Conservation (phyloP, 371 early-diverging fungal species). For the Dichotomocladium elegans region DNA sequence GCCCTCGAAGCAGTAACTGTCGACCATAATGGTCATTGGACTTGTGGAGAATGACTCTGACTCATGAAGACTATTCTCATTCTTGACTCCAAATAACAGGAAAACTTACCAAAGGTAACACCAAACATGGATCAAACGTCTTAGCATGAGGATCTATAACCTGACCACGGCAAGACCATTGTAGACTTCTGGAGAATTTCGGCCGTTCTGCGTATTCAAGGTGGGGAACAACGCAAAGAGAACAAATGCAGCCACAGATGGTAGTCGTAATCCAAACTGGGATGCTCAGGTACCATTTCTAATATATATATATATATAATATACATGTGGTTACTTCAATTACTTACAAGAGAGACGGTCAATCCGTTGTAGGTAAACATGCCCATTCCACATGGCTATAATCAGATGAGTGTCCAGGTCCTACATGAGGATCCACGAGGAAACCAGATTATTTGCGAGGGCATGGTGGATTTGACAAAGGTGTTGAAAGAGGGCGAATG, state of each 20-base stretch:
- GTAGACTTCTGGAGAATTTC: conserved; percentile 9
- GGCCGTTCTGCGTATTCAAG: conserved; percentile 39
- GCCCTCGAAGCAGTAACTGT: conserved; percentile 46
- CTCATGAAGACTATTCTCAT: background rate
- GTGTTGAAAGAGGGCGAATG: conserved; percentile 63
- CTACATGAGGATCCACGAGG: conserved; percentile 22
- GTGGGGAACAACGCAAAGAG: conserved; percentile 28
- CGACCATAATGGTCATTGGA: background rate
- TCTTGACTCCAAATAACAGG: conserved; percentile 7
- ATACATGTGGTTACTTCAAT: background rate
- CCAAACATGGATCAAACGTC: too few relatives aligned
- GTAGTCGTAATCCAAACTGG: conserved; percentile 47
- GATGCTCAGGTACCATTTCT: conserved; percentile 45
- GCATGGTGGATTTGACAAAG: conserved; percentile 56
- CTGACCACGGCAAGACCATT: background rate
- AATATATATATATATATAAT: background rate
- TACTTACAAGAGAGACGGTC: background rate
- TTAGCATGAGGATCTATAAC: background rate
- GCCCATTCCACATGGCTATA: conserved; percentile 38
- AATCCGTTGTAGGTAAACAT: conserved; percentile 40
- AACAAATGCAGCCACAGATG: conserved; percentile 38
- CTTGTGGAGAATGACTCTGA: background rate
- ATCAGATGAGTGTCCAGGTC: conserved; percentile 28
- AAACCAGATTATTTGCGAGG: conserved; percentile 26
- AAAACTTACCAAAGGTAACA: conserved; percentile 20